A percentile compares a stretch with the other conserved stretches of the same genome.
Evolutionary conservation across 2,329 filamentous ascomycete species (phyloP).

Genomic region (Nothophaeocryptopus gaeumannii): DNA sequence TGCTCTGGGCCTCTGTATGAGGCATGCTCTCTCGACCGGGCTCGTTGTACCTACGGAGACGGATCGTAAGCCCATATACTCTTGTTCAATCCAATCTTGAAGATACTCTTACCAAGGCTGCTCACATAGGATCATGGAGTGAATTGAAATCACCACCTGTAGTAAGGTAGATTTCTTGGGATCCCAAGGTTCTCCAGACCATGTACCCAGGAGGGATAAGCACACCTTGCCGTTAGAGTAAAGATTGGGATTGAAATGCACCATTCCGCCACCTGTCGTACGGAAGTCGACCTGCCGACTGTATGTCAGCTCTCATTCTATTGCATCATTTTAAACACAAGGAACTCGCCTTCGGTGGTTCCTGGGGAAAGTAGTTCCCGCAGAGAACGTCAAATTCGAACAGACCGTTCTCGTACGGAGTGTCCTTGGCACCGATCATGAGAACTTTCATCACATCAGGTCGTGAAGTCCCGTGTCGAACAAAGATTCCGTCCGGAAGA

Average conservation of each 20-base stretch:
- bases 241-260: constrained; percentile 58
- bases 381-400: constrained; percentile 59
- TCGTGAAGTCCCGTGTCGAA: constrained; percentile 56
- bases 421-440: constrained; percentile 56
- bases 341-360: constrained; percentile 42
- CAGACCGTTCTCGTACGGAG: constrained; percentile 59
- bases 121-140: constrained; percentile 57
- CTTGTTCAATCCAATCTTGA: too few species aligned
- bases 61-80: too few species aligned
- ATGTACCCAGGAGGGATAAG: constrained; percentile 56
- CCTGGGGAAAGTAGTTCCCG: constrained; percentile 45
- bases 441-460: constrained; percentile 57
- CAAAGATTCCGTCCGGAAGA: constrained; percentile 55
- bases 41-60: constrained; percentile 43
- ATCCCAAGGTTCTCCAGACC: constrained; percentile 50
- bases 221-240: constrained; percentile 61
- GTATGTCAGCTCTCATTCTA: too few species aligned
- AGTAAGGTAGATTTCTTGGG: constrained; percentile 53
- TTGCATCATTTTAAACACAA: too few species aligned
- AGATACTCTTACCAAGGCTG: constrained; percentile 42
- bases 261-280: constrained; percentile 48
- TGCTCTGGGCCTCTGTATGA: constrained; percentile 13
- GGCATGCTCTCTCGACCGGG: constrained; percentile 39
- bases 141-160: constrained; percentile 54
- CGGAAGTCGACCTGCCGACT: constrained; percentile 47